A percentile compares a stretch with the other conserved stretches of the same genome.
Conservation (phyloP, 106 monocot genomes). For the Acanthochlamys bracteata region DNA sequence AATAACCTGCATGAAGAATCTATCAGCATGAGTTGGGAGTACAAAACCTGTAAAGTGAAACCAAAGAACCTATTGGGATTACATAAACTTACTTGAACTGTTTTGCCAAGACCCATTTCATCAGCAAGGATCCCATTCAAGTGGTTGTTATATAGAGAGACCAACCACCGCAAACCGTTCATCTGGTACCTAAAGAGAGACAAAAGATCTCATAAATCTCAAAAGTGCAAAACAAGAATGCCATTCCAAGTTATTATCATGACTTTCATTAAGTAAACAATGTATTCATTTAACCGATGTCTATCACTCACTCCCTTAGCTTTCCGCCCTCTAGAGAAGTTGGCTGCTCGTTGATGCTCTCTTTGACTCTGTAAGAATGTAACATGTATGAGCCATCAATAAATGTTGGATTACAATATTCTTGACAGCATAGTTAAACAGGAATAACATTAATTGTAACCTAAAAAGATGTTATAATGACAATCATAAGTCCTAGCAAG, state of each 20-base stretch:
- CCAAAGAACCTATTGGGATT: background rate
- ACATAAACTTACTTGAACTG: slow-evolving; percentile 65
- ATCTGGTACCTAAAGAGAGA: slow-evolving; percentile 71
- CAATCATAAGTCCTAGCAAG: too few species aligned
- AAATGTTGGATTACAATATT: too few species aligned
- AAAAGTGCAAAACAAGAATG: background rate
- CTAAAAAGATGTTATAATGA: too few species aligned
- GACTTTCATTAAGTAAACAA: too few species aligned
- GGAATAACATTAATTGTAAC: too few species aligned
- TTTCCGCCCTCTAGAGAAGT: slow-evolving; percentile 76
- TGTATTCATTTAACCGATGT: too few species aligned
- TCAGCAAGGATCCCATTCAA: slow-evolving; percentile 99
- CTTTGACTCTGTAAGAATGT: slow-evolving; percentile 64
- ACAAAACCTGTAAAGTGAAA: background rate
- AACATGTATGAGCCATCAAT: background rate
- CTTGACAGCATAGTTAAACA: too few species aligned
- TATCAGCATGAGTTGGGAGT: background rate
- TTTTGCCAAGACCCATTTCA: slow-evolving; percentile 99
- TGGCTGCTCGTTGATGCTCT: slow-evolving; percentile 82
- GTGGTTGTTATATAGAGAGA: slow-evolving; percentile 95
- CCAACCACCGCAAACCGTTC: slow-evolving; percentile 97
- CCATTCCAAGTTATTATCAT: background rate
- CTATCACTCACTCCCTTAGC: slow-evolving; percentile 68
- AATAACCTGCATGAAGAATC: slow-evolving; percentile 62
- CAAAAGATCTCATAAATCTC: background rate